Evolutionary conservation across 1,284 basidiomycete genomes (phyloP), one percentile per base, ranked within the genome.

Genomic region (Trichosporon faecale): DNA sequence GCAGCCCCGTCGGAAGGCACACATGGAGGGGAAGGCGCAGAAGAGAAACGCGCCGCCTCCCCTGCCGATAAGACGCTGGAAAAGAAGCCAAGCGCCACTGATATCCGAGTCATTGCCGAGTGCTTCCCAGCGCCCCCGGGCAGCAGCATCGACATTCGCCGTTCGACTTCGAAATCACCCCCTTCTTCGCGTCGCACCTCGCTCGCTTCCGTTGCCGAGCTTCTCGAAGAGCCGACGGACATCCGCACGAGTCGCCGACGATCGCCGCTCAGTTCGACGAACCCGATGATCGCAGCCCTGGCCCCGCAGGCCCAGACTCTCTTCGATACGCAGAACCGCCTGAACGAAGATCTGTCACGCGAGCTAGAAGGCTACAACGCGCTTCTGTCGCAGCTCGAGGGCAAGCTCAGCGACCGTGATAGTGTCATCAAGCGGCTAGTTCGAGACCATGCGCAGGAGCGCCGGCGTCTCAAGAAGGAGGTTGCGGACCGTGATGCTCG

Each of bases 361-460:
- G 57, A 61, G 29, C 57, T 61, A 4, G 57, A 61, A 7, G 57
- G 57, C 2, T 61, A 61, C 29, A 31, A 18, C 16, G n/a, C 57
- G 29, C 27, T 61, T 18, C 57, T 61, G 29, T 61, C 57, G 29
- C 27, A 61, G 29, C 57, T 61, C 14, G 57, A 61, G 57, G n/a
- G 18, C 57, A 61, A 61, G 27, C 57, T 61, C 57, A 31, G 57
- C 18, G 57, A 61, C 29, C 57, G 57, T n/a, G 57, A 61, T 31
- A 31, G 57, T 16, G 57, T 61, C 57, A 61, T 61, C 57, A 61
- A 61, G 11, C 57, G 57, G 16, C 57, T 61, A 1, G 57, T 61
- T 2, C 57, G 57, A 3, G 57, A 61, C 18, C 57, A 61, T 11
- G 57, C 57, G 5, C 57, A 61, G 12, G 57, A 61, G 31, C 57